Base-by-base conservation (phyloP, 2,329 filamentous ascomycete genomes). In the Trichothecium sympodiale region DNA sequence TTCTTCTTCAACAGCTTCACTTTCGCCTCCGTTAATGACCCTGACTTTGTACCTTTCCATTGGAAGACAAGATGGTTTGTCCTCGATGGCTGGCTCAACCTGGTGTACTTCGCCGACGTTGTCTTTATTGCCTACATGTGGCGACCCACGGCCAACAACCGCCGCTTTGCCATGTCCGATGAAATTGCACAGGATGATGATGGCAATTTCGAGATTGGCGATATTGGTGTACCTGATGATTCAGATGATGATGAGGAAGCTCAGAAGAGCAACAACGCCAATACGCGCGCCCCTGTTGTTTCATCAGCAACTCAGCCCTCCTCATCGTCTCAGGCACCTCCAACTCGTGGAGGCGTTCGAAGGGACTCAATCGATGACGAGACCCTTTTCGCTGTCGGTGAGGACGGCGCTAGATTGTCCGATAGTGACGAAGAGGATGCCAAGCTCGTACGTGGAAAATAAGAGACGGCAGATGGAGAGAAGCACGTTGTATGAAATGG, bases 61-160 rank as follows among this genome's bases (percentile, higher is more conserved):
- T 98, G 91, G 91, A 89, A 95, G 63, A 88, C 84, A 4, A 70
- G 91, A 41, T 98, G 91, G 91, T 98, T 98, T 53, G 76, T 98
- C 31, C 72, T 98, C 15, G 91, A 98, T 53, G 91, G 91, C 37
- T 98, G 91, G 91, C 68, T 96, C 34, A 96, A 96, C 56, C 62
- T 98, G 37, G 89, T 98, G 13, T 98, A 96, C 61, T 77, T 98
- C 43, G 84, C 83, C 40, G 89, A 98, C 51, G 86, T 98, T 17
- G 79, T 77, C 37, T 95, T 89, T 60, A 75, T 98, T 45, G 87
- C 91, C 16, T 98, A 96, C 57, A 71, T 98, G 36, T 98, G 91
- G 91, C 74, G 91, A 33, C 91, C 91, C 6, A 96, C 89, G 16
- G 87, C 83, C 35, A 96, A 98, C 62, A 98, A 98, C 63, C 76